These are phyloP conservation scores for Trichomonascus vanleenenianus DNA, from an alignment of 805 yeast species.

Conservation along the genomic window DNA sequence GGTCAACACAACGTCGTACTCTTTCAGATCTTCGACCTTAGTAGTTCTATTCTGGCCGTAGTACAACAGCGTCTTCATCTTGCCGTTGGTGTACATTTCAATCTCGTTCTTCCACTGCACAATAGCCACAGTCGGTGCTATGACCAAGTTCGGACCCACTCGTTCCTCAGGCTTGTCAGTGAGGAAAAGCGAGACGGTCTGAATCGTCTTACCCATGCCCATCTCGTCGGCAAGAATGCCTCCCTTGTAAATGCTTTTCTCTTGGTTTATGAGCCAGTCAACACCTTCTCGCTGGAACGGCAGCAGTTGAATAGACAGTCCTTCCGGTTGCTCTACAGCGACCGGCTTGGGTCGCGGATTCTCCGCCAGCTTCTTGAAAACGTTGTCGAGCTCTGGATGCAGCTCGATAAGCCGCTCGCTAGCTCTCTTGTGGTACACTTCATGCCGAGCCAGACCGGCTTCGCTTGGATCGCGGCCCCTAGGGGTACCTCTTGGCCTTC, in stretches of 20 bases:
- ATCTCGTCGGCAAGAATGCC: slow-evolving; percentile 97
- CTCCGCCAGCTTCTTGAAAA: slow-evolving; percentile 56
- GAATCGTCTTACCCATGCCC: slow-evolving; percentile 99
- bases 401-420: slow-evolving; percentile 59
- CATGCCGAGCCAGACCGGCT: neutral
- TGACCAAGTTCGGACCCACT: slow-evolving; percentile 74
- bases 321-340: slow-evolving; percentile 52
- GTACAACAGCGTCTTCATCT: slow-evolving; percentile 58
- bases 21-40: slow-evolving; percentile 44
- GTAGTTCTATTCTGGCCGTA: slow-evolving; percentile 80
- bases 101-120: slow-evolving; percentile 98
- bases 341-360: slow-evolving; percentile 34
- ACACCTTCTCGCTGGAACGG: slow-evolving; percentile 95
- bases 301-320: slow-evolving; percentile 61
- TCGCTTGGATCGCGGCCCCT: neutral
- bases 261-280: slow-evolving; percentile 82
- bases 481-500: neutral
- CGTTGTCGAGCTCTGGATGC: slow-evolving; percentile 72
- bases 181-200: slow-evolving; percentile 84
- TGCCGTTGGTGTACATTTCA: slow-evolving; percentile 69
- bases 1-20: slow-evolving; percentile 76
- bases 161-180: slow-evolving; percentile 39
- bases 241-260: slow-evolving; percentile 64
- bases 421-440: slow-evolving; percentile 40
- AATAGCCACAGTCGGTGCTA: slow-evolving; percentile 97